phyloP scores from a whole-genome alignment of 2,329 filamentous ascomycete species.

The Eurotiales sp. region DNA sequence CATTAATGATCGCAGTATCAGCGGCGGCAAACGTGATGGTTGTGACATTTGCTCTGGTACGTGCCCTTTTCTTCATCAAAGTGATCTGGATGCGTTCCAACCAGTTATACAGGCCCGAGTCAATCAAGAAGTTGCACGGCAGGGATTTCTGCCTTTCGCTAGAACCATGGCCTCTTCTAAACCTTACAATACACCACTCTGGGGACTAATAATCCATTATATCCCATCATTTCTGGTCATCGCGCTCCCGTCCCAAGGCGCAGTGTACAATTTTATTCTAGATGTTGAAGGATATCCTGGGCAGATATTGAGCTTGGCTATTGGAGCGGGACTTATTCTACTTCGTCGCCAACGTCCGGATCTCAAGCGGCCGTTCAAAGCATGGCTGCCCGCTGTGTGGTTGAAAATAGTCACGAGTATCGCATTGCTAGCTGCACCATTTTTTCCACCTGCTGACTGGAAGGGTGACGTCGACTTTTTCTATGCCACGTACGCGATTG shows the following conservation, averaged over 20 bases:
- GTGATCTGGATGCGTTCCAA: neutral
- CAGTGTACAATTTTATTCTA: conserved; percentile 69
- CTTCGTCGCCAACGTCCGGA: conserved; percentile 59
- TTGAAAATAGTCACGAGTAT: conserved; percentile 54
- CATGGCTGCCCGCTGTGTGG: conserved; percentile 59
- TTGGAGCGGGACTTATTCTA: conserved; percentile 57
- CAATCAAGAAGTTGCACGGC: conserved; percentile 69
- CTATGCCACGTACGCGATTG: conserved; percentile 52
- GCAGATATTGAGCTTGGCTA: conserved; percentile 57
- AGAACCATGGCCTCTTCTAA: conserved; percentile 59
- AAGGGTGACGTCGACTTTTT: conserved; percentile 46
- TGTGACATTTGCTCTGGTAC: conserved; percentile 63
- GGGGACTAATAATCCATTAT: conserved; percentile 65
- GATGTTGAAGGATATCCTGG: conserved; percentile 68
- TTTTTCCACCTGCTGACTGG: conserved; percentile 55
- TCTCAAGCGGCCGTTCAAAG: conserved; percentile 61
- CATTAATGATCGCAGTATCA: conserved; percentile 63
- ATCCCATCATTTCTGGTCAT: conserved; percentile 67
- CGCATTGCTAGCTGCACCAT: conserved; percentile 57
- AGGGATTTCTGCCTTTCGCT: conserved; percentile 66
- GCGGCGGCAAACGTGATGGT: conserved; percentile 71
- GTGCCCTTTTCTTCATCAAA: conserved; percentile 20
- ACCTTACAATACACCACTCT: conserved; percentile 65
- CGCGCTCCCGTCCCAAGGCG: conserved; percentile 58
- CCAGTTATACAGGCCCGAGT: conserved; percentile 53